Percentiles rank a stretch among this genome's conserved stretches.
phyloP scores from a whole-genome alignment of 192 early-diverging fungal genomes.

The Funneliformis mosseae region DNA sequence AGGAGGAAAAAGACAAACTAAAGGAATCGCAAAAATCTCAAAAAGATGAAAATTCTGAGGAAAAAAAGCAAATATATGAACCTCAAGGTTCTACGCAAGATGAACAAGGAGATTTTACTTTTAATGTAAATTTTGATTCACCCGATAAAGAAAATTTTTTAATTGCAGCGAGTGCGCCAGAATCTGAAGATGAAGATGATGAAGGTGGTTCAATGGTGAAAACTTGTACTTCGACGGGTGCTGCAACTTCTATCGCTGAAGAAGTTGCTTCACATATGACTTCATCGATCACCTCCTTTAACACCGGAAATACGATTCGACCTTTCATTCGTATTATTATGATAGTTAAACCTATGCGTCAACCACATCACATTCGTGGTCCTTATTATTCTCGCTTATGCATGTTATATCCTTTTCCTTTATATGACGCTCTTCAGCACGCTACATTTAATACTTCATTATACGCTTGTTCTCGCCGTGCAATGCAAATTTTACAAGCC shows the following conservation, averaged over 20 bases:
- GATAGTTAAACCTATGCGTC: constrained; percentile 35
- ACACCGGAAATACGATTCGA: constrained; percentile 17
- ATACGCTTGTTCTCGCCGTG: constrained; percentile 33
- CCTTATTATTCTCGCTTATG: constrained; percentile 15
- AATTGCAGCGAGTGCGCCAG: not conserved
- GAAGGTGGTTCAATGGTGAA: constrained; percentile 15
- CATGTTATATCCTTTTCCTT: constrained; percentile 28
- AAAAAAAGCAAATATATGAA: not conserved
- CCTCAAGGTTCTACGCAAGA: not conserved
- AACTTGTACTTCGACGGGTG: constrained; percentile 30
- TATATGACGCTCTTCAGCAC: constrained; percentile 33
- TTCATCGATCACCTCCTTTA: not conserved
- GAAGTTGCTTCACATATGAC: not conserved
- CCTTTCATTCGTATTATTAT: constrained; percentile 32
- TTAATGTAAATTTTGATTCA: not conserved
- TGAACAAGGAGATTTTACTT: not conserved
- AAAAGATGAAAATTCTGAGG: not conserved
- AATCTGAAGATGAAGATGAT: constrained; percentile 21
- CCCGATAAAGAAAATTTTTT: not conserved
- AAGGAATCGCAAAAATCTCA: not conserved
- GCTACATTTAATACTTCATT: constrained; percentile 33
- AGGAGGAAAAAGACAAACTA: not conserved
- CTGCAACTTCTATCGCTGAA: constrained; percentile 23
- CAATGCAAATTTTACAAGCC: constrained; percentile 36
- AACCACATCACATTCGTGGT: constrained; percentile 32